Conservation (phyloP, 2,329 filamentous ascomycete genomes). For the Trichoderma citrinoviride region DNA sequence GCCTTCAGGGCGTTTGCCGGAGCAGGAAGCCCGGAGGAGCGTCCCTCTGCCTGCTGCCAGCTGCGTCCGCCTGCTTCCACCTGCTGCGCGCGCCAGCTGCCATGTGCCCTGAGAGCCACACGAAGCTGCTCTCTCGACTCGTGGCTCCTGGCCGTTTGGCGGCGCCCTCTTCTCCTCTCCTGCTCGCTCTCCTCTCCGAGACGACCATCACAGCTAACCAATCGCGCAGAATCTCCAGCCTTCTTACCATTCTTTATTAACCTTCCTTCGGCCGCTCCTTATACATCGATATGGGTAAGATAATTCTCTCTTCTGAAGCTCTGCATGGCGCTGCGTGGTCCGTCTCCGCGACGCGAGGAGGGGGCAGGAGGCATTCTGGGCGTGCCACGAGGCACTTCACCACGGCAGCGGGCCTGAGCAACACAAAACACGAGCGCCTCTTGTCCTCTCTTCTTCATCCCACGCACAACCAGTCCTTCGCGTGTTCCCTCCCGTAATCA, state of each 20-base stretch:
- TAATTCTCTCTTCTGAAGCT: slow-evolving; percentile 32
- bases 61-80: background rate
- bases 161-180: no score
- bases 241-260: slow-evolving; percentile 32
- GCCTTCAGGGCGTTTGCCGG: background rate
- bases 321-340: slow-evolving; percentile 25
- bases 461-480: slow-evolving; percentile 25
- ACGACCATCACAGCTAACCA: slow-evolving; percentile 26
- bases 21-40: background rate
- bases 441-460: slow-evolving; percentile 20
- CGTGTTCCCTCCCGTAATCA: slow-evolving; percentile 32
- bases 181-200: background rate
- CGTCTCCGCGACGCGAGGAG: slow-evolving; percentile 18
- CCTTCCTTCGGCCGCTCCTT: slow-evolving; percentile 37
- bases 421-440: slow-evolving; percentile 19
- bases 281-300: slow-evolving; percentile 45
- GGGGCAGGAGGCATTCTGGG: slow-evolving; percentile 19
- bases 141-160: slow-evolving; percentile 21
- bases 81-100: background rate
- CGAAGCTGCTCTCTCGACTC: slow-evolving; percentile 6
- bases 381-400: slow-evolving; percentile 26
- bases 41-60: background rate
- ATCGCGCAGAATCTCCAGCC: slow-evolving; percentile 27
- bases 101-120: background rate
- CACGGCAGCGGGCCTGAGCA: background rate